A percentile compares a stretch with the other conserved stretches of the same genome.
These are phyloP conservation scores for Phytophthora uliginosa DNA, from an alignment of 352 stramenopile species.

Conservation along the genomic window DNA sequence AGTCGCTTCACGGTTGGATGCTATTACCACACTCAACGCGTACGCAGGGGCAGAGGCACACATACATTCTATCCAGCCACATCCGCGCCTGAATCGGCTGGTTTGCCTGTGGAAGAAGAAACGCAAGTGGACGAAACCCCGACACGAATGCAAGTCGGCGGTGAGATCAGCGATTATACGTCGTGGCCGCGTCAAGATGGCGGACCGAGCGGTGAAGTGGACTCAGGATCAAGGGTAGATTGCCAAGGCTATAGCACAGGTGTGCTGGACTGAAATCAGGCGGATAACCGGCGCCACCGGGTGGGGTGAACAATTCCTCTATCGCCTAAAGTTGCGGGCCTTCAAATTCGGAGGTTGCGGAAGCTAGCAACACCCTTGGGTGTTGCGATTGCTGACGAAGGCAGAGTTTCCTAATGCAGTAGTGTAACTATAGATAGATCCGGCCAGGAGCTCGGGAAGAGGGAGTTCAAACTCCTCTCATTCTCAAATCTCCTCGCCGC, in stretches of 20 bases:
- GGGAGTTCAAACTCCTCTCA: too few relatives aligned
- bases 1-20: neutral
- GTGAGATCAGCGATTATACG: neutral
- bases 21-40: too few relatives aligned
- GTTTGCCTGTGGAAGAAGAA: neutral
- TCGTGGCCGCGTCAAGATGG: neutral
- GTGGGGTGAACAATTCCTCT: neutral
- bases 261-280: neutral
- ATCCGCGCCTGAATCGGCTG: neutral
- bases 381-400: too few relatives aligned
- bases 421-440: too few relatives aligned
- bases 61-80: neutral
- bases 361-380: too few relatives aligned
- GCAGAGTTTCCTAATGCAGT: too few relatives aligned
- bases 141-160: neutral
- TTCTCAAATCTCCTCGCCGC: too few relatives aligned
- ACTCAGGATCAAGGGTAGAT: neutral
- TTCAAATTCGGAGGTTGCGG: neutral
- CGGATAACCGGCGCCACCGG: neutral
- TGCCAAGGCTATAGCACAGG: neutral
- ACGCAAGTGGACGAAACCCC: neutral
- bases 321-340: neutral
- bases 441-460: too few relatives aligned
- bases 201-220: neutral
- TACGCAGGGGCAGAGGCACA: neutral